Conservation (phyloP, 2,329 filamentous ascomycete species). For the Clarireedia hainanense region DNA sequence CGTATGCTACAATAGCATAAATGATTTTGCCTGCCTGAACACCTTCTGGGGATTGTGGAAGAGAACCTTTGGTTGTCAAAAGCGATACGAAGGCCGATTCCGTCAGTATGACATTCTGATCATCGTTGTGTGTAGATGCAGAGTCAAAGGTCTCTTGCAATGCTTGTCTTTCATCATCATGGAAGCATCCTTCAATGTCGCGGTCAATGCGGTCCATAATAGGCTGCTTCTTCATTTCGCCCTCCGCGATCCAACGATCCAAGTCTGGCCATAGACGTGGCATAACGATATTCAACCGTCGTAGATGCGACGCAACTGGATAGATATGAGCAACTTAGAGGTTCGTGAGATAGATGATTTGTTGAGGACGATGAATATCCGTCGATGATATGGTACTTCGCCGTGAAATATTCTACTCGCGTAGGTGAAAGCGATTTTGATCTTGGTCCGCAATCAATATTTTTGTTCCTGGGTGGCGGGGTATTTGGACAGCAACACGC, state of each 20-base stretch:
- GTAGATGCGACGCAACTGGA: neutral
- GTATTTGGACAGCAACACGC: neutral
- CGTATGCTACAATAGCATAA: neutral
- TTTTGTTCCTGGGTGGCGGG: neutral
- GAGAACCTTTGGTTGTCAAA: neutral
- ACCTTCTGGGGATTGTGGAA: neutral
- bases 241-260: neutral
- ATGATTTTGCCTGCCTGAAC: neutral
- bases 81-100: neutral
- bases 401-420: neutral
- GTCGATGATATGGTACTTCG: neutral
- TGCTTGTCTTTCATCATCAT: neutral
- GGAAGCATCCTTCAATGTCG: neutral
- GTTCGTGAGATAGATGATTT: neutral
- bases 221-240: neutral
- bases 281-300: neutral
- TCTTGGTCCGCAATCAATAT: too few species aligned
- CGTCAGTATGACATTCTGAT: neutral
- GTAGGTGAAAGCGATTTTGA: neutral
- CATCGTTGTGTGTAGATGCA: neutral
- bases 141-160: neutral
- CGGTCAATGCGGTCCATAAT: neutral
- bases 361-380: neutral
- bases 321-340: neutral
- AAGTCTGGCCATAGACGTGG: neutral